Conservation (phyloP, 1,284 basidiomycete species). For the Inonotus obliquus region DNA sequence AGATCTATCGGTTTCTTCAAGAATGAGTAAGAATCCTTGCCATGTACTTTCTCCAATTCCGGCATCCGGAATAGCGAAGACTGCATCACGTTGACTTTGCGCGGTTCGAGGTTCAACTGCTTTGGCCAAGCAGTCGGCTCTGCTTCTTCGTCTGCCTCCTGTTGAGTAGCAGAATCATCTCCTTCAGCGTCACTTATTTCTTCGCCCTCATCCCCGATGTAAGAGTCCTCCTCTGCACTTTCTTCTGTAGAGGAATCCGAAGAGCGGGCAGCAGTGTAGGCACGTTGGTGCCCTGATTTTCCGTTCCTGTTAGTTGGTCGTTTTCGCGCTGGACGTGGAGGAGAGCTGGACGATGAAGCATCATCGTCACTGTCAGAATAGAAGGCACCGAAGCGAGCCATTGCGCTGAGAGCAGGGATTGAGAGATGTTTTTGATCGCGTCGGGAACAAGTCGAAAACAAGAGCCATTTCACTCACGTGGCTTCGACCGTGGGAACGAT, state of each 20-base stretch:
- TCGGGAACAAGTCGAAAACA: not conserved
- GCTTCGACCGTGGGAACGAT: not conserved
- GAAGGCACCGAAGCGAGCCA: conserved; percentile 19
- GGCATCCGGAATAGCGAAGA: conserved; percentile 76
- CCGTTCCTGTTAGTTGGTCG: not conserved
- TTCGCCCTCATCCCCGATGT: not conserved
- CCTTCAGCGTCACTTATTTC: not conserved
- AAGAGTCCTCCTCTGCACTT: conserved; percentile 4
- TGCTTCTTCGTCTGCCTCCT: conserved; percentile 27
- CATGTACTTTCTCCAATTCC: conserved; percentile 58
- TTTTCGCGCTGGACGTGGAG: not conserved
- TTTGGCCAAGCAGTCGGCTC: conserved; percentile 55
- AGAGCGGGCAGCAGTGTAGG: conserved; percentile 3
- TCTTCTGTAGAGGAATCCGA: conserved; percentile 14
- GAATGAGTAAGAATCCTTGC: conserved; percentile 37
- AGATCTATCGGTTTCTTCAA: conserved; percentile 71
- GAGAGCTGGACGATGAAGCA: not conserved
- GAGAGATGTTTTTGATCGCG: not conserved
- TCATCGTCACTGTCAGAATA: conserved; percentile 14
- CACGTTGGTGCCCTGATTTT: not conserved
- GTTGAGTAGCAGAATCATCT: conserved; percentile 15
- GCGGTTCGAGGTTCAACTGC: conserved; percentile 69
- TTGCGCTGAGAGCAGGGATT: not conserved
- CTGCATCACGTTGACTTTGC: conserved; percentile 91
- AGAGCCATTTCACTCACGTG: conserved; percentile 6